Evolutionary conservation across 2,329 filamentous ascomycete genomes (phyloP).

Genomic region (Phialocephala sp.): DNA sequence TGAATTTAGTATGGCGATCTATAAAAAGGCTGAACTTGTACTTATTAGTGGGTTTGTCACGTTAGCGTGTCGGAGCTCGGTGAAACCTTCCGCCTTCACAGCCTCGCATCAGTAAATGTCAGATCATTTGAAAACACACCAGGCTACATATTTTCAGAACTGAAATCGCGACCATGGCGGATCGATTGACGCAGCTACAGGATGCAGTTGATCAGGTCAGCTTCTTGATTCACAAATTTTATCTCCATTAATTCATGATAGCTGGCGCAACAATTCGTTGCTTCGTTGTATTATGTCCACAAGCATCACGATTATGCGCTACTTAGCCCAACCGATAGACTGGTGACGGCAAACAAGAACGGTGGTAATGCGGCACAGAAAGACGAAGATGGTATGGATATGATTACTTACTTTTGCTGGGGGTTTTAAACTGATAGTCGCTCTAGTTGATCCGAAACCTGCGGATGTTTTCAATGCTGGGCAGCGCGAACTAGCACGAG

Average conservation of each 20-base stretch:
- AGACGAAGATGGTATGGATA: constrained; percentile 31
- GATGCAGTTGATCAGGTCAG: constrained; percentile 81
- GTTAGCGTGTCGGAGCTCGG: background rate
- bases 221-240: background rate
- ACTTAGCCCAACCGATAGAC: constrained; percentile 61
- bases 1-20: background rate
- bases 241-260: constrained; percentile 42
- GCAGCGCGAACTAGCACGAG: constrained; percentile 74
- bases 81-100: constrained; percentile 12
- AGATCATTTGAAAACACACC: constrained; percentile 12
- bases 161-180: constrained; percentile 60
- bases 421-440: constrained; percentile 26
- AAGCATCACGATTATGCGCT: constrained; percentile 70
- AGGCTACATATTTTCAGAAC: background rate
- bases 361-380: constrained; percentile 31
- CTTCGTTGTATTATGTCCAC: constrained; percentile 69
- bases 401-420: background rate
- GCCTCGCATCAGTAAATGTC: constrained; percentile 28
- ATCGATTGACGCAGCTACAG: constrained; percentile 82
- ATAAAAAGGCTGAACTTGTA: background rate
- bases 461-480: constrained; percentile 69
- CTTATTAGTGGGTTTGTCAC: constrained; percentile 10
- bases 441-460: constrained; percentile 63
- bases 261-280: constrained; percentile 73
- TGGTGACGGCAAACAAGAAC: constrained; percentile 58